phyloP scores from a whole-genome alignment of 2,329 filamentous ascomycete species.

The Herpotrichia juniperi region DNA sequence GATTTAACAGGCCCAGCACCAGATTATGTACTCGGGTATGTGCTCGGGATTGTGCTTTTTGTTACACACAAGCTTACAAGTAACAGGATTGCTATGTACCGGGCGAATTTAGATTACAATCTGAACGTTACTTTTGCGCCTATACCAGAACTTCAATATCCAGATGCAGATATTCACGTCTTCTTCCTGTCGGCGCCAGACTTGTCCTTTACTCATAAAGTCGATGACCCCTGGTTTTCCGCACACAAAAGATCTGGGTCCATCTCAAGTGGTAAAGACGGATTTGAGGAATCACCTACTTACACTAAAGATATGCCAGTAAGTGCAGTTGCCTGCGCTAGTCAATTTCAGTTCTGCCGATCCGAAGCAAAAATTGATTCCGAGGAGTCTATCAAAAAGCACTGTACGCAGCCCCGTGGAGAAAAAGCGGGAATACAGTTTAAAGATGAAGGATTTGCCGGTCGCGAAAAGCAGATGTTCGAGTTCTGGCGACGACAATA shows the following conservation, averaged over 20 bases:
- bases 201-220: background rate
- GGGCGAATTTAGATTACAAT: no score
- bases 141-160: no score
- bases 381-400: background rate
- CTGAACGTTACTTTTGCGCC: no score
- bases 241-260: background rate
- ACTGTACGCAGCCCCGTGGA: conserved; percentile 7
- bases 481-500: no score
- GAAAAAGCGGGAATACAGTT: background rate
- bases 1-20: no score
- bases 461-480: background rate
- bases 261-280: background rate
- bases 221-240: conserved; percentile 6
- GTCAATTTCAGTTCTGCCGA: conserved; percentile 15
- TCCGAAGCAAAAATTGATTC: background rate
- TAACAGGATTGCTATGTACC: no score
- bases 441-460: no score
- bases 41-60: no score
- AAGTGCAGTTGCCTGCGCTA: conserved; percentile 10
- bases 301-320: conserved; percentile 9
- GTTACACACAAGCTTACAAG: no score
- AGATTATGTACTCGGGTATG: no score
- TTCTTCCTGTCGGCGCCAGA: conserved; percentile 2
- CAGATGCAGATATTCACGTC: background rate
- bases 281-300: background rate